phyloP scores from a whole-genome alignment of 2,329 filamentous ascomycete species.

The Cladobotryum protrusum region DNA sequence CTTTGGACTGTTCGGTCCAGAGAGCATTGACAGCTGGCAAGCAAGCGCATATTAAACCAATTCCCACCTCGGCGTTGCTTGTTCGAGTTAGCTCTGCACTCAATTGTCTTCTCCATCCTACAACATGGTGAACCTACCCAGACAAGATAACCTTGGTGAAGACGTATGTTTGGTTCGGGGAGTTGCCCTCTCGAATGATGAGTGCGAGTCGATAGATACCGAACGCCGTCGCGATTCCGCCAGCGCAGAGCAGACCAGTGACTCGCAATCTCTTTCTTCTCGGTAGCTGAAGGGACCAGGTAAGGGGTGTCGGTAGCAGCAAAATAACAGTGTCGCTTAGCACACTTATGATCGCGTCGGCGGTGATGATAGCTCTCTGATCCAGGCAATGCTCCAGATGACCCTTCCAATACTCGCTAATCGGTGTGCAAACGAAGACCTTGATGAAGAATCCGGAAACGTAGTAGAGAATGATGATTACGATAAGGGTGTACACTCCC shows the following conservation, averaged over 20 bases:
- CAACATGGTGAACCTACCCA: conserved; percentile 13
- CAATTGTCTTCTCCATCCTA: too few species aligned
- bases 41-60: conserved; percentile 27
- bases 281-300: conserved; percentile 27
- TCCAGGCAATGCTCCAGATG: conserved; percentile 27
- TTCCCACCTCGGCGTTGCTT: conserved; percentile 26
- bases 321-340: conserved; percentile 27
- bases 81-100: too few species aligned
- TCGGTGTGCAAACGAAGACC: conserved; percentile 35
- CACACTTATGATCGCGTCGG: conserved; percentile 26
- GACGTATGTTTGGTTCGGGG: conserved; percentile 21
- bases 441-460: conserved; percentile 35
- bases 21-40: conserved; percentile 23
- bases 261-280: conserved; percentile 24
- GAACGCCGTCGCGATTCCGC: conserved; percentile 26
- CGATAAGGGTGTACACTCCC: conserved; percentile 33
- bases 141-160: conserved; percentile 22
- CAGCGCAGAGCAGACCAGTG: conserved; percentile 23
- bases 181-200: conserved; percentile 19
- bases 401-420: conserved; percentile 34
- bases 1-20: conserved; percentile 12
- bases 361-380: conserved; percentile 26
- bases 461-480: conserved; percentile 33
- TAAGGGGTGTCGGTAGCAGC: conserved; percentile 25
- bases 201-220: conserved; percentile 24